These are phyloP conservation scores for Xylaria sp. DNA, from an alignment of 2,329 filamentous ascomycete species.

Conservation along the genomic window DNA sequence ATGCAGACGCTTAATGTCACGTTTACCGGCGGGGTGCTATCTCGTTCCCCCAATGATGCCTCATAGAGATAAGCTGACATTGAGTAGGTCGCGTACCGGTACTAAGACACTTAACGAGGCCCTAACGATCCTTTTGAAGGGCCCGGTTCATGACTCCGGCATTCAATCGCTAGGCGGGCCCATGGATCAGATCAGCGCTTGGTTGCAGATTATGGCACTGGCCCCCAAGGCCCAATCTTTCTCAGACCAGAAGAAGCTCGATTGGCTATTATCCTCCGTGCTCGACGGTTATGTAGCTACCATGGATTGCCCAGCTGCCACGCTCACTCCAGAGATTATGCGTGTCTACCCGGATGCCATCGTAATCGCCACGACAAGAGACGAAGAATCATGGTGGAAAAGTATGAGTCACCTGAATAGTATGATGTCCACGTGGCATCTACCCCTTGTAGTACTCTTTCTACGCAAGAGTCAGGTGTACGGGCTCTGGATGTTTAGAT, in stretches of 20 bases:
- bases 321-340: conserved; percentile 58
- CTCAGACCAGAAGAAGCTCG: conserved; percentile 49
- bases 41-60: conserved; percentile 8
- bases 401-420: conserved; percentile 50
- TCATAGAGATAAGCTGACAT: conserved; percentile 31
- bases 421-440: conserved; percentile 50
- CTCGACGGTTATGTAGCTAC: conserved; percentile 52
- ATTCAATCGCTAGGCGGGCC: conserved; percentile 52
- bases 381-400: conserved; percentile 53
- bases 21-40: conserved; percentile 10
- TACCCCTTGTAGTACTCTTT: conserved; percentile 49
- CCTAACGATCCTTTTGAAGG: conserved; percentile 50
- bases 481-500: conserved; percentile 47
- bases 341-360: conserved; percentile 60
- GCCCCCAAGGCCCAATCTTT: conserved; percentile 46
- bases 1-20: conserved; percentile 20
- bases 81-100: conserved; percentile 50
- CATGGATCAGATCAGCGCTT: conserved; percentile 49
- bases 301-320: conserved; percentile 56
- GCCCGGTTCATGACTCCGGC: conserved; percentile 51
- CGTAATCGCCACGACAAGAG: conserved; percentile 57
- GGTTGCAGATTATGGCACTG: conserved; percentile 51
- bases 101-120: conserved; percentile 53
- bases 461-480: conserved; percentile 49
- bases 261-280: conserved; percentile 51